Evolutionary conservation across 1,284 basidiomycete genomes (phyloP).

Genomic region (Mycena sp.): DNA sequence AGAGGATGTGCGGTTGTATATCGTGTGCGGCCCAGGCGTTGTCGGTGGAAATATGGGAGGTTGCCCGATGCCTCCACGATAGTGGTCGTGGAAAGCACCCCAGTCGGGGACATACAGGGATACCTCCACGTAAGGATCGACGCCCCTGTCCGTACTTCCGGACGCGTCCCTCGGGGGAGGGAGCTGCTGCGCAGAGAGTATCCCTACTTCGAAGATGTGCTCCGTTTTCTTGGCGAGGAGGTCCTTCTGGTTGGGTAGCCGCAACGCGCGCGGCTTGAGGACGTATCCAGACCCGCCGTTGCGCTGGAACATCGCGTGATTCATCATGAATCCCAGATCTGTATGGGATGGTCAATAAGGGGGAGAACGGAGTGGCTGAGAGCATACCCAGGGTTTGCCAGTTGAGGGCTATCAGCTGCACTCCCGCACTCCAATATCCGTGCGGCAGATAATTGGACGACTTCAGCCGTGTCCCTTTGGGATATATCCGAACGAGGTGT

Average conservation of each 20-base stretch:
- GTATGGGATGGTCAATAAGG: conserved; percentile 3
- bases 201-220: conserved; percentile 71
- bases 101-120: conserved; percentile 48
- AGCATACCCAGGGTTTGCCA: conserved; percentile 93
- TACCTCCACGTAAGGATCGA: conserved; percentile 47
- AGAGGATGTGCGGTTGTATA: conserved; percentile 61
- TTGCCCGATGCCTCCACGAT: conserved; percentile 32
- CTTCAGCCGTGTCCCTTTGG: conserved; percentile 82
- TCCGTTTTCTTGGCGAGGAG: conserved; percentile 62
- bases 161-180: conserved; percentile 71
- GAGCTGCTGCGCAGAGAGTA: conserved; percentile 94
- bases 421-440: conserved; percentile 90
- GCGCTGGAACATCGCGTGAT: conserved; percentile 93
- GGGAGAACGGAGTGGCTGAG: background rate
- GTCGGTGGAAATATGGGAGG: conserved; percentile 35
- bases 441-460: conserved; percentile 93
- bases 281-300: conserved; percentile 93
- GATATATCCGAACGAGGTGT: conserved; percentile 93
- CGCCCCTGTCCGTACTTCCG: conserved; percentile 37
- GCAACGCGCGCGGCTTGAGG: conserved; percentile 86
- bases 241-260: conserved; percentile 70
- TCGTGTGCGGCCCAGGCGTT: conserved; percentile 42
- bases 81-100: conserved; percentile 75
- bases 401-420: conserved; percentile 95
- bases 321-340: conserved; percentile 92